Evolutionary conservation across 768 basidiomycete species (phyloP), one percentile per base, ranked within the genome.

Genomic region (Omphalotus guepiniiformis): DNA sequence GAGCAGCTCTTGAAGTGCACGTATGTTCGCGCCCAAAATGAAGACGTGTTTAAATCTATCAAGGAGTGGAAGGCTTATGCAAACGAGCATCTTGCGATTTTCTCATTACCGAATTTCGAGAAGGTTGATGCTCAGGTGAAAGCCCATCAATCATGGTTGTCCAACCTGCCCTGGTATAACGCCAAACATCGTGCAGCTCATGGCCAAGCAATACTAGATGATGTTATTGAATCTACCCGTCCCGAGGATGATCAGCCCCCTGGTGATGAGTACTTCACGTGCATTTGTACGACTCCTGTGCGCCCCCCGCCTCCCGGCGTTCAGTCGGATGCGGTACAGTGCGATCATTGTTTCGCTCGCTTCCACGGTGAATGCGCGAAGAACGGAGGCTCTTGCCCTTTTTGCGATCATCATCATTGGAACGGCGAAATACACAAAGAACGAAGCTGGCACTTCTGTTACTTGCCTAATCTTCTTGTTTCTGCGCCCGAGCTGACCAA

Each of bases 351-450:
- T 53, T 88, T 78, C 61, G 90, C 89, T 39, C 73, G 88, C 40
- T 93, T 93, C 66, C 89, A 93, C 51, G 88, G 88, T 4, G 75
- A 82, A 40, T 92, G 89, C 56, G 89, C 88, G 9, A 83, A 83
- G 54, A 88, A 85, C 53, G 89, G 89, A n/a, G 90, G 89, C 28
- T 93, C 89, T 4, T 93, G 89, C 59, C 89, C 89, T 0, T 93
- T 93, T 70, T 93, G 89, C 54, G 89, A 93, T 53, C 88, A 90
- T 56, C 85, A 90, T 52, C 90, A 93, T 58, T 92, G 89, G 89
- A 89, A 92, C 55, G 89, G 89, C 16, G 78, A 85, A 3, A 83
- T 92, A 43, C 80, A 81, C 60, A 91, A 90, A 63, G 78, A 86
- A 53, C 82, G 90, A 39, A 85, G 74, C 55, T 93, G 82, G 79